Evolutionary conservation across 225 moss, liverwort and hornwort genomes (phyloP), one percentile per base, ranked within the genome.

Genomic region (Polytrichum formosum): DNA sequence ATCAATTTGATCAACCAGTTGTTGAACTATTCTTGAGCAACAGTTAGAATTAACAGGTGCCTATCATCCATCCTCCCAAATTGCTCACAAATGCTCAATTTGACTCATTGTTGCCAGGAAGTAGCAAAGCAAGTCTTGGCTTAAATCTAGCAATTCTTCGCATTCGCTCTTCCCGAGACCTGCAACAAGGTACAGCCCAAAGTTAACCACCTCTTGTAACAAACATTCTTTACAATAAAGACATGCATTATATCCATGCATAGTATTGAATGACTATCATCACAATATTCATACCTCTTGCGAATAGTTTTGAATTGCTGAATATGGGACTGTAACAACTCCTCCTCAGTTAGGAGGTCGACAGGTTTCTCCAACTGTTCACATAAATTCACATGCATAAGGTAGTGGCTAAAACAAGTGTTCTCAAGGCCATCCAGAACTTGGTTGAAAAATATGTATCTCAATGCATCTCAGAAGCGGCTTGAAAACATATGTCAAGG

Each of bases 61-160:
- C 46, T 16, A 46, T 46, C 46, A 46, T 46, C 46, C 16, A 46
- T 16, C 46, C 46, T 46, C 13, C 46, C 46, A 13, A 46, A 46
- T 46, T 46, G 46, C 46, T 46, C 46, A 46, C 46, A 46, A 23
- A 54, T 22, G 63, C 63, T 87, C 74, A 87, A 73, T 84, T 79
- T 23, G 87, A 74, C 73, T 93, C 93, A 55, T 61, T 69, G 68
- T 81, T 85, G 64, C 82, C 71, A 17, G 94, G 94, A 33, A 94
- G 75, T 37, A 94, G 78, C 75, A 94, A 82, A 30, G 91, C 91
- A 55, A 94, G 88, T 27, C 94, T 84, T 66, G 90, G 91, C 69
- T 87, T 94, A 62, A 94, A 94, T 79, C 94, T 88, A 63, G 90
- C 90, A 63, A 94, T 91, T 69, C 83, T 82, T 28, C 83, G 85